Evolutionary conservation across 139 green algal species (phyloP), one percentile per base, ranked within the genome.

Genomic region (Zygnema circumcarinatum): DNA sequence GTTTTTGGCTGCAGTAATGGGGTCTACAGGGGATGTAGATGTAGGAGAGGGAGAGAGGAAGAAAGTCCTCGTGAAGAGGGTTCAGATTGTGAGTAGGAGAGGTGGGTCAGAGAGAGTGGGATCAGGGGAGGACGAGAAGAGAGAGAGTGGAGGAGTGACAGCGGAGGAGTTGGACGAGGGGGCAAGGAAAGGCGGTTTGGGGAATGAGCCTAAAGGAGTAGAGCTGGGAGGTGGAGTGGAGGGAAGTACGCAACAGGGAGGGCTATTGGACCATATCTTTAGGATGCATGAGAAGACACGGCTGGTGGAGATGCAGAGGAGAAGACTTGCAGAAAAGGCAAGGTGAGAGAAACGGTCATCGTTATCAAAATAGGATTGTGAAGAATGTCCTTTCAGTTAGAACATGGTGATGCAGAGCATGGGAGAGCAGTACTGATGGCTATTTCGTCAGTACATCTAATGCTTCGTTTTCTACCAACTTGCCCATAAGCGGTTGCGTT

Each of bases 51-150:
- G 74, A 31, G 74, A 69, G 33, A 3, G 74, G 74, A 32, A 20
- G 33, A 31, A 81, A 81, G 21, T n/a, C n/a, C 0, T 33, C 39
- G n/a, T 47, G 33, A 20, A 36, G 74, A 81, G 33, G 74, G 39
- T 32, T 20, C 39, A 53, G 31, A 81, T 53, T 73, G 74, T 47
- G 74, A 81, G 33, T n/a, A 81, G n/a, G 35, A 29, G 74, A 53
- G 31, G 74, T 73, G 74, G 29, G 68, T 11, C 68, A 81, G 31
- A 69, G 74, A 53, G 39, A 47, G 74, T 68, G 33, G 74, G 47
- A 73, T 81, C 33, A 32, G 29, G 33, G 74, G 74, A 81, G 32
- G 33, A 81, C 35, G 74, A 53, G 47, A 53, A 81, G 74, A 53
- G 47, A 32, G 74, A 62, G 74, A 53, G 47, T 47, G 74, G 33